Evolutionary conservation across 23 red algal genomes (phyloP).

Genomic region (Pyropia yezoensis): DNA sequence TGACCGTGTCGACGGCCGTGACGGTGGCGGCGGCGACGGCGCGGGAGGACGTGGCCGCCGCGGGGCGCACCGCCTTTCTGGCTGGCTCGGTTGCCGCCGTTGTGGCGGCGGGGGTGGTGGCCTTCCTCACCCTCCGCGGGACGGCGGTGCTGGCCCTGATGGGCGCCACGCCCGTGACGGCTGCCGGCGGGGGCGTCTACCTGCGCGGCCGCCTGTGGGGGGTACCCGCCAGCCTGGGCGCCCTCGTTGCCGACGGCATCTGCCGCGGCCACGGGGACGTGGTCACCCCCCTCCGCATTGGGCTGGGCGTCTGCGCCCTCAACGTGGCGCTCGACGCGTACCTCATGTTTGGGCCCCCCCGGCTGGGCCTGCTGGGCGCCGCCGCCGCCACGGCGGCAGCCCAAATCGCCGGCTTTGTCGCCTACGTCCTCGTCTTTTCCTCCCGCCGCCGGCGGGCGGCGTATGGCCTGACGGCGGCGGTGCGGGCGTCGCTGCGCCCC

Average conservation of each 20-base stretch:
- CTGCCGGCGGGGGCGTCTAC: not conserved
- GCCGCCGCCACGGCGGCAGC: not conserved
- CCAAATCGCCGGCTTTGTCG: not conserved
- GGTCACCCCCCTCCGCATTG: not conserved
- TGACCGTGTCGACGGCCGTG: not conserved
- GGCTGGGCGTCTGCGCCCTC: not conserved
- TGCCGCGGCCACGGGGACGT: not conserved
- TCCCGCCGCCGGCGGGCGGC: not conserved
- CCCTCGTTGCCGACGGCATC: not conserved
- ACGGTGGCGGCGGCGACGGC: not conserved
- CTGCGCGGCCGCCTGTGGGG: not conserved
- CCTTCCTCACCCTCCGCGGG: not conserved
- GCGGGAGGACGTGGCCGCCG: not conserved
- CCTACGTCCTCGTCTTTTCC: not conserved
- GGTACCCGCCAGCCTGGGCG: not conserved
- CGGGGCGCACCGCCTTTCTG: not conserved
- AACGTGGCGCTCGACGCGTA: not conserved
- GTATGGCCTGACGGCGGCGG: not conserved
- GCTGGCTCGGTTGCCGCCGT: slow-evolving; percentile 1
- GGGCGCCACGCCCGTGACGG: slow-evolving; percentile 2
- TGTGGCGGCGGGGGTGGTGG: not conserved
- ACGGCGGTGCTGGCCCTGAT: not conserved
- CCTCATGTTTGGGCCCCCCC: not conserved
- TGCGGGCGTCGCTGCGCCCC: too few species aligned
- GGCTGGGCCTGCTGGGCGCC: not conserved